A percentile compares a stretch with the other conserved stretches of the same genome.
phyloP scores from a whole-genome alignment of 768 basidiomycete species.

The Lactarius sp. region DNA sequence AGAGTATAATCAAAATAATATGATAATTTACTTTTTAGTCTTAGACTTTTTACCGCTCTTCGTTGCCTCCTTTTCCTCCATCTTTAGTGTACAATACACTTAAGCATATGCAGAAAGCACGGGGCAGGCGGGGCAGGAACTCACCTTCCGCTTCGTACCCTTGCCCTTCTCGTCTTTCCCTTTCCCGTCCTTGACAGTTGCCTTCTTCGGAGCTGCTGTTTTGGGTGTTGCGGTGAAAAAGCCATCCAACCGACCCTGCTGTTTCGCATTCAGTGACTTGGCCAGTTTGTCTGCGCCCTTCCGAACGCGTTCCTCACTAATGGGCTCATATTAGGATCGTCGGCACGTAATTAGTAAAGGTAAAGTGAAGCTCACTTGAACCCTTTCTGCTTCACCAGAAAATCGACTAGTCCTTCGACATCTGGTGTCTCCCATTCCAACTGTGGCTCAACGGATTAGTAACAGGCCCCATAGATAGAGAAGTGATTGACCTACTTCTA shows the following conservation, averaged over 20 bases:
- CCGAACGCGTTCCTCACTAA: conserved; percentile 92
- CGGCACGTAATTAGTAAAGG: not conserved
- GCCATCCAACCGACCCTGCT: conserved; percentile 93
- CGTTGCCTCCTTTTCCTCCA: conserved; percentile 34
- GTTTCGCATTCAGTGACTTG: conserved; percentile 83
- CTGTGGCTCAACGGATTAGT: conserved; percentile 37
- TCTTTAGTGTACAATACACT: conserved; percentile 23
- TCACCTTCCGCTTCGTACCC: conserved; percentile 52
- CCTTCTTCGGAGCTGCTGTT: conserved; percentile 45
- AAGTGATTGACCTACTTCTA: conserved; percentile 55
- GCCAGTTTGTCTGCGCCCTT: conserved; percentile 91
- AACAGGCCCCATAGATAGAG: not conserved
- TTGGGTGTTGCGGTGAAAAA: conserved; percentile 82
- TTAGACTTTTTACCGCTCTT: conserved; percentile 39
- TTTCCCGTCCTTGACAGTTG: conserved; percentile 37
- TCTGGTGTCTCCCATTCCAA: conserved; percentile 94
- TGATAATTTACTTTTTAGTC: conserved; percentile 34
- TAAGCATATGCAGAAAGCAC: not conserved
- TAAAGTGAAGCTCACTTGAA: conserved; percentile 65
- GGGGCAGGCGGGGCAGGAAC: not conserved
- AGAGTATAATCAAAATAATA: not conserved
- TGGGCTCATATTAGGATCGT: not conserved
- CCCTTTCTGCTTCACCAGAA: conserved; percentile 91
- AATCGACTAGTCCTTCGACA: conserved; percentile 87
- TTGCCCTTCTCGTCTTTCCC: conserved; percentile 32